Evolutionary conservation across 352 stramenopile genomes (phyloP), one percentile per base, ranked within the genome.

Genomic region (Globisporangium lucens): DNA sequence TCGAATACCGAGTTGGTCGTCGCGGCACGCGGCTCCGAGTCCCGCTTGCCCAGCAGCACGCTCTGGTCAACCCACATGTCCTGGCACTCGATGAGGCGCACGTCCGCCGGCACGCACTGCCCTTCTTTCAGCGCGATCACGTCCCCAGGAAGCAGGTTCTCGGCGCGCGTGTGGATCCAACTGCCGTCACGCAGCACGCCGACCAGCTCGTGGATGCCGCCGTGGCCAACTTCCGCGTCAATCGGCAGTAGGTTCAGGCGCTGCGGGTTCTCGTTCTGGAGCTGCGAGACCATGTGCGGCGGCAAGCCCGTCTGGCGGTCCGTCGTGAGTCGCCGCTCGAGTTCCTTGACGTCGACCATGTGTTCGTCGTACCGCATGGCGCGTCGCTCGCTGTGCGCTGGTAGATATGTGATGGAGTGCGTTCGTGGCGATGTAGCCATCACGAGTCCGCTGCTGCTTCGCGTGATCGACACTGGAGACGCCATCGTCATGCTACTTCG

Each of bases 81-180:
- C 8, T 83, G 73, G 47, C 77, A 75, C 63, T 85, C 77, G 63
- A 85, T 73, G 33, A 87, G 57, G 3, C 79, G 77, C 27, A 87
- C 75, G 52, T 87, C 79, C 4, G 79, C 79, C 0, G 79, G 79
- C 20, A 85, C 79, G 36, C 79, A 87, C 63, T 85, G 79, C 12
- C 72, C 71, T 62, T 78, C 69, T 49, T 83, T 79, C 24, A 87
- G 66, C 35, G 75, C 75, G 58, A 87, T 80, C 24, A 87, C 64
- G 59, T 87, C 79, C 1, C 79, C 79, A 0, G 66, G 63, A 2
- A 87, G 65, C 38, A 87, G 63, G 56, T 85, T 87, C 62, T 87
- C 79, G 12, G 79, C 79, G 15, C 79, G 77, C 49, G 74, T 87
- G 61, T 87, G 79, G 57, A 87, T 78, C 79, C 79, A 87, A 30